A percentile compares a stretch with the other conserved stretches of the same genome.
Evolutionary conservation across 2,329 filamentous ascomycete species (phyloP).

Genomic region (Talaromyces sp.): DNA sequence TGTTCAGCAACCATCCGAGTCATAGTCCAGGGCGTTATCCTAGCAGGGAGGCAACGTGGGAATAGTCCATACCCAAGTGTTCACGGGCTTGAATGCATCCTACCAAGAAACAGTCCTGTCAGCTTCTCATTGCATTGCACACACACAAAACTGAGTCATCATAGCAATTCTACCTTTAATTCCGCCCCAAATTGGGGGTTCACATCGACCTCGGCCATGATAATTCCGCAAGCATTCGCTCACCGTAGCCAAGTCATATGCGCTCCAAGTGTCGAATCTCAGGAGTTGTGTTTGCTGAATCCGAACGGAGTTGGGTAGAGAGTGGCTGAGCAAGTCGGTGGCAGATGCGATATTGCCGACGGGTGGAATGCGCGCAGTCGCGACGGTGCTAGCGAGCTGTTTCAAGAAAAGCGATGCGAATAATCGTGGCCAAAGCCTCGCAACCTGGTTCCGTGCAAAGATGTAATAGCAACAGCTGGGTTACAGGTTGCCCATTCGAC

Average conservation of each 20-base stretch:
- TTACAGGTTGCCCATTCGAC: not conserved
- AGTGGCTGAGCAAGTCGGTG: not conserved
- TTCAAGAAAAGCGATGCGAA: not conserved
- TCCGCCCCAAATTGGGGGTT: conserved; percentile 87
- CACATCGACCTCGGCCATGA: conserved; percentile 78
- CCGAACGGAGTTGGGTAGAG: not conserved
- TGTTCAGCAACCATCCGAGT: conserved; percentile 8
- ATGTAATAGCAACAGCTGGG: not conserved
- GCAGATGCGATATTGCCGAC: not conserved
- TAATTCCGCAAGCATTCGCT: conserved; percentile 14
- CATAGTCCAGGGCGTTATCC: not conserved
- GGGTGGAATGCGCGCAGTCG: not conserved
- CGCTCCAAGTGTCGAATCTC: not conserved
- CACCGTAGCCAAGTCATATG: conserved; percentile 8
- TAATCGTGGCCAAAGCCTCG: not conserved
- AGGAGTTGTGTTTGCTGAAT: not conserved
- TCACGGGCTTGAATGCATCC: conserved; percentile 96
- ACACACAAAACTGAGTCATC: not conserved
- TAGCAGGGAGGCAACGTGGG: conserved; percentile 1
- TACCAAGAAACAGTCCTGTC: conserved; percentile 35
- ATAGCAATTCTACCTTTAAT: conserved; percentile 64
- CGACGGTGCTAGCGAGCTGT: not conserved
- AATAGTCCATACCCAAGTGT: conserved; percentile 64
- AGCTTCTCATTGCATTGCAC: conserved; percentile 16
- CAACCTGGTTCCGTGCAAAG: not conserved